Evolutionary conservation across 805 yeast genomes (phyloP).

Genomic region (Teunomyces atbi): DNA sequence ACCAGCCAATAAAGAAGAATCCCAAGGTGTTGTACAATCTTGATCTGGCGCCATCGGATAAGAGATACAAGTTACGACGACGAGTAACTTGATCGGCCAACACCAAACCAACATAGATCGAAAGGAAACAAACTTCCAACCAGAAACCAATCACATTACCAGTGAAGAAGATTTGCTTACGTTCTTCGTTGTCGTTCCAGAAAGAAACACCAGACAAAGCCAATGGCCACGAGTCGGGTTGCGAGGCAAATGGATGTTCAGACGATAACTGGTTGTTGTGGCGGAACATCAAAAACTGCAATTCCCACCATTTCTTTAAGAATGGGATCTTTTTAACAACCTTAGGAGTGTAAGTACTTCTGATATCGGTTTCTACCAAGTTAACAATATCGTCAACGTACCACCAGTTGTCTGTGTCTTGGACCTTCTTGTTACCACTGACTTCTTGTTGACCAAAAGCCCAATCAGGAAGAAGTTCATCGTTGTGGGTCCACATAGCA

Average conservation of each 20-base stretch:
- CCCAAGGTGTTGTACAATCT: constrained; percentile 78
- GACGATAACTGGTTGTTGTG: constrained; percentile 85
- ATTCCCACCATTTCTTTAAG: constrained; percentile 83
- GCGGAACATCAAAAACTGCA: constrained; percentile 84
- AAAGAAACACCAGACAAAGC: constrained; percentile 89
- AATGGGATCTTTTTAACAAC: constrained; percentile 64
- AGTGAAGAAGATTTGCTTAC: constrained; percentile 79
- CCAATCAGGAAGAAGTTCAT: constrained; percentile 89
- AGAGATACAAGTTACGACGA: constrained; percentile 62
- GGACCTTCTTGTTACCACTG: constrained; percentile 85
- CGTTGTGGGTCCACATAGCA: constrained; percentile 91
- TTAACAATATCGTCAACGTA: constrained; percentile 64
- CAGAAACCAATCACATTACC: constrained; percentile 94
- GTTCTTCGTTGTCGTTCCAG: constrained; percentile 74
- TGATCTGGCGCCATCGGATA: constrained; percentile 61
- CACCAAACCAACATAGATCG: constrained; percentile 61
- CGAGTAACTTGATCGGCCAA: constrained; percentile 74
- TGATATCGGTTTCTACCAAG: constrained; percentile 50
- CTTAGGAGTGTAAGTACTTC: constrained; percentile 67
- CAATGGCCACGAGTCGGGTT: constrained; percentile 90
- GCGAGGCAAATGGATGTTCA: constrained; percentile 94
- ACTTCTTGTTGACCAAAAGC: constrained; percentile 89
- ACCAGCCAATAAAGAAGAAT: constrained; percentile 84
- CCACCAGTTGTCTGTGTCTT: constrained; percentile 73
- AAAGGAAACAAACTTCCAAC: constrained; percentile 66